Base-by-base conservation (phyloP, 768 basidiomycete genomes). In the Mycena indigotica region DNA sequence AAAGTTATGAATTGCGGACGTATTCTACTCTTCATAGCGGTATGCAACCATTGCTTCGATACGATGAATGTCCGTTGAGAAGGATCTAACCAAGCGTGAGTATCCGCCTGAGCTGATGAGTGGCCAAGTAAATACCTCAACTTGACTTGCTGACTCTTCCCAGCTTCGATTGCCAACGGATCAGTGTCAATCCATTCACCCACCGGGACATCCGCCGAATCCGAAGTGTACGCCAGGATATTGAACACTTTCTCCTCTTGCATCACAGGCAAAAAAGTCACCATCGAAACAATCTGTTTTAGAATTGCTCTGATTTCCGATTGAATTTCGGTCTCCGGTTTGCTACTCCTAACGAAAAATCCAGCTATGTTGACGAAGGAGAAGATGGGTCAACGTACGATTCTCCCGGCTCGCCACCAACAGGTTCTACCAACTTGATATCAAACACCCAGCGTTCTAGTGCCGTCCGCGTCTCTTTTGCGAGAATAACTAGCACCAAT, bases 391-490 rank as follows among this genome's bases (percentile, higher is more conserved):
- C 52, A n/a, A n/a, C 85, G 62, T 68, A 89, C 86, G 77, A 71
- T 66, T 80, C 78, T 41, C 73, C 66, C 28, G 76, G 70, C 49
- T 83, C n/a, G n/a, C n/a, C 81, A 1, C 79, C 66, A 10, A 85
- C 76, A 23, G 82, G 84, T 53, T 89, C 86, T 40, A 93, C 84
- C 52, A 95, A 80, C 67, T 93, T 88, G 71, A 99, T 82, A 72
- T 98, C 95, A 71, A 99, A 98, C 48, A 98, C 95, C 97, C 97
- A 99, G 61, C 97, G 84, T 73, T 99, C 97, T 45, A 98, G 83
- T 8, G 95, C 89, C 52, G 88, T 85, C 30, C 93, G 82, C 8
- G 93, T 89, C 67, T 98, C 96, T 69, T 96, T 94, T 12, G 93
- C 93, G 60, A 98, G 93, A 73, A 99, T 96, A 25, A 92, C 95